Evolutionary conservation across 192 early-diverging fungal species (phyloP), one percentile per base, ranked within the genome.

Genomic region (Coemansia sp.): DNA sequence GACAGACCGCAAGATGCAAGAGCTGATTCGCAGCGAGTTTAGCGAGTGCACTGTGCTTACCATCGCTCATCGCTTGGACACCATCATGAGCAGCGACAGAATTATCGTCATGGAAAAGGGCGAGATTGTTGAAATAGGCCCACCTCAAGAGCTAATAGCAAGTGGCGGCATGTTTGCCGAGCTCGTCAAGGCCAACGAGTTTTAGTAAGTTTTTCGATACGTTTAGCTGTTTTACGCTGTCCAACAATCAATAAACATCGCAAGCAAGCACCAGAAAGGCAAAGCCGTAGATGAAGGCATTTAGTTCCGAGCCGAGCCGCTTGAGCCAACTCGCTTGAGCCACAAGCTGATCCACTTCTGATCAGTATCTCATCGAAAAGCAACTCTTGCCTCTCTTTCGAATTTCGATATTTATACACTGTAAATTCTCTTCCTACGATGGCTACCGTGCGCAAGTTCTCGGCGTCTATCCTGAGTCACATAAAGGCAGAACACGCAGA

Each of bases 11-110:
- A 25, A 40, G 17, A 59, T 74, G 4, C 72, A 74, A 27, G 31
- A 47, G 14, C 27, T 74, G n/a, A 81, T 90, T 25, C 76, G 77
- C 7, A 70, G 65, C 14, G 71, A 87, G 56, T 89, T 90, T 72
- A 64, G 36, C 4, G 58, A 72, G n/a, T 68, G 61, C 24, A 74
- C 72, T 2, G 76, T 90, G 15, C 61, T 91, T 2, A 87, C 87
- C 27, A 91, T 91, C 46, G 89, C 89, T 0, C 89, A 94, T 71
- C 86, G 92, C 32, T 65, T 91, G 3, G 87, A 91, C 51, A 91
- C 89, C 6, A 77, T 87, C 0, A 65, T 85, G 25, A 60, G 78
- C 31, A 90, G 92, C 65, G 86, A 89, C 47, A 68, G 85, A 2
- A 77, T 89, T 12, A 36, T 89, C 35, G 88, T 89, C 7, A 69